Conservation (phyloP, 371 early-diverging fungal genomes). For the Actinomortierella ambigua region DNA sequence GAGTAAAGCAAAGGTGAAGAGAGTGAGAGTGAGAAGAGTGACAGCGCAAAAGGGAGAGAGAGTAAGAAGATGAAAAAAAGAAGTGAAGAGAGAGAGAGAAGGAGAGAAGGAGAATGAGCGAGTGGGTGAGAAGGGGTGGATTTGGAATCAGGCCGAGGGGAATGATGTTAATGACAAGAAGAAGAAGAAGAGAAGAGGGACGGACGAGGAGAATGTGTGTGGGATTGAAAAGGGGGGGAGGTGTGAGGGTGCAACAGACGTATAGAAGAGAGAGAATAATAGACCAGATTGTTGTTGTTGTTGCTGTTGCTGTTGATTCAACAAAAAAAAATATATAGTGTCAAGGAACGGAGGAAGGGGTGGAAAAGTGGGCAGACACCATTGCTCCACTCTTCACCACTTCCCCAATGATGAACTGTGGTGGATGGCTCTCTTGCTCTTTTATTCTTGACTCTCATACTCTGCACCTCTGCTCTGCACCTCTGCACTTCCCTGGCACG, state of each 20-base stretch:
- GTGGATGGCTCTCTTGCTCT: no score
- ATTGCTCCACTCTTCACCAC: no score
- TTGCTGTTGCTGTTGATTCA: no score
- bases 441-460: no score
- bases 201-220: background rate
- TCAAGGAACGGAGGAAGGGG: background rate
- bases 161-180: background rate
- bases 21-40: conserved; percentile 8
- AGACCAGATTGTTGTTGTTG: no score
- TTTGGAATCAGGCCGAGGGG: no score
- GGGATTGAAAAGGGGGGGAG: background rate
- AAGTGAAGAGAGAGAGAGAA: conserved; percentile 1
- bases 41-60: conserved; percentile 2
- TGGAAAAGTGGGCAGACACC: background rate
- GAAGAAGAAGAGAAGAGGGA: background rate
- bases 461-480: no score
- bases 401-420: no score
- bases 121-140: background rate
- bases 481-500: no score
- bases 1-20: background rate
- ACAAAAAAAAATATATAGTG: background rate
- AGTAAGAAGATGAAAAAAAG: background rate
- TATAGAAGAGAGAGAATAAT: conserved; percentile 4
- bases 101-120: conserved; percentile 2
- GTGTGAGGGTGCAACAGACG: conserved; percentile 1